Base-by-base conservation (phyloP, 495 filamentous ascomycete genomes). In the Penicillium goetzii region DNA sequence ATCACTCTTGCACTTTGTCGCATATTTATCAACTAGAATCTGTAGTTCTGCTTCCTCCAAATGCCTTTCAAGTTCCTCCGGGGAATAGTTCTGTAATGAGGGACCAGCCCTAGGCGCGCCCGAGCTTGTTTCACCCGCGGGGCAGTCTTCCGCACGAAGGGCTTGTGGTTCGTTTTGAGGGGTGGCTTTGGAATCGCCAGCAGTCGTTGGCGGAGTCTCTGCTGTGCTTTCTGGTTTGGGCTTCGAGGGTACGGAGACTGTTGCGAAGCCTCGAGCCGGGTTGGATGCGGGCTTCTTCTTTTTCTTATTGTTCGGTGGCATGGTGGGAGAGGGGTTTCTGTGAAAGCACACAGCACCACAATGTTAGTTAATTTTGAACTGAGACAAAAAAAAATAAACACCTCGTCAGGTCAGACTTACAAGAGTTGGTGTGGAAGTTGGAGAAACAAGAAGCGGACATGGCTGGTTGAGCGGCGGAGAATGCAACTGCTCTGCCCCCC, bases 221-320 rank as follows among this genome's bases (percentile, higher is more conserved):
- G 55, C 11, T 28, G 71, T 72, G 33, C 59, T 64, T 34, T 73
- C 71, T 36, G 68, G 59, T 60, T 82, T 82, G 14, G 76, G 75
- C 75, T 96, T 97, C 9, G 90, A 94, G 41, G 92, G 90, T 54
- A 92, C 82, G 14, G 94, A 97, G 15, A 91, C 93, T 2, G 95
- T 99, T 62, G 93, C 92, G 79, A 97, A 92, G 10, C 92, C 93
- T 68, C 95, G 85, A 45, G 91, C 90, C 30, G 94, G 91, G 75
- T 97, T 97, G 19, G 86, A 82, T 17, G 81, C 84, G 50, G 90
- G 79, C 80, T 97, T 97, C 76, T 91, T 94, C 76, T 95, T 90
- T 76, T 91, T 98, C 79, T 92, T 96, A 70, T 88, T 90, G 63
- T 87, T 89, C 15, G 81, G 76, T 55, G 88, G 88, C 91, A 93